Conservation (phyloP, 495 filamentous ascomycete genomes). For the Aspergillus sclerotioniger region DNA sequence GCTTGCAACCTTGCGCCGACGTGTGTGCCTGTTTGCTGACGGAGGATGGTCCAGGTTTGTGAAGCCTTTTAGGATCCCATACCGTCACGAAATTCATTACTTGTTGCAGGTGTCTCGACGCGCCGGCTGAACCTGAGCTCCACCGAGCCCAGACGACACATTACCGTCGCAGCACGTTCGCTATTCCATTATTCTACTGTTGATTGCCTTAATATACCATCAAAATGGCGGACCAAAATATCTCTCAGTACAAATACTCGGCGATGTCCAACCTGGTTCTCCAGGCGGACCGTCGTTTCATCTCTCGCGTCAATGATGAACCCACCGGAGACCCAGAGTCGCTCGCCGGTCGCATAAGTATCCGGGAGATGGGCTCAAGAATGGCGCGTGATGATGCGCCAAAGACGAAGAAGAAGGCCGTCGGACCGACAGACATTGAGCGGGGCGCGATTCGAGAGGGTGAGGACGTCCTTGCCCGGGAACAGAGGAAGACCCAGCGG, state of each 20-base stretch:
- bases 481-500: slow-evolving; percentile 83
- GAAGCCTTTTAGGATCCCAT: slow-evolving; percentile 27
- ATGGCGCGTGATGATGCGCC: slow-evolving; percentile 76
- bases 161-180: slow-evolving; percentile 29
- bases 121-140: slow-evolving; percentile 37
- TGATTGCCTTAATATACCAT: slow-evolving; percentile 16
- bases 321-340: slow-evolving; percentile 97
- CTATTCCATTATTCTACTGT: slow-evolving; percentile 18
- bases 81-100: slow-evolving; percentile 27
- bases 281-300: slow-evolving; percentile 96
- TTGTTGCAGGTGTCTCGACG: slow-evolving; percentile 30
- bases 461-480: slow-evolving; percentile 78
- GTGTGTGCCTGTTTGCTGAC: slow-evolving; percentile 32
- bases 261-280: slow-evolving; percentile 99
- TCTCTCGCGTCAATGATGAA: slow-evolving; percentile 88
- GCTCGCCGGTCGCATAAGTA: slow-evolving; percentile 86
- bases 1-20: slow-evolving; percentile 30
- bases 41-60: slow-evolving; percentile 47
- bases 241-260: slow-evolving; percentile 99
- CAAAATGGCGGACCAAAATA: slow-evolving; percentile 89
- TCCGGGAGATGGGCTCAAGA: slow-evolving; percentile 89
- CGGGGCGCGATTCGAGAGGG: slow-evolving; percentile 80
- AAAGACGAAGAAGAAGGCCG: slow-evolving; percentile 67
- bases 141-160: slow-evolving; percentile 32
- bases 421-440: slow-evolving; percentile 64